A percentile compares a stretch with the other conserved stretches of the same genome.
These are phyloP conservation scores for Suhomyces choctaworum DNA, from an alignment of 1,139 yeast species.

Conservation along the genomic window DNA sequence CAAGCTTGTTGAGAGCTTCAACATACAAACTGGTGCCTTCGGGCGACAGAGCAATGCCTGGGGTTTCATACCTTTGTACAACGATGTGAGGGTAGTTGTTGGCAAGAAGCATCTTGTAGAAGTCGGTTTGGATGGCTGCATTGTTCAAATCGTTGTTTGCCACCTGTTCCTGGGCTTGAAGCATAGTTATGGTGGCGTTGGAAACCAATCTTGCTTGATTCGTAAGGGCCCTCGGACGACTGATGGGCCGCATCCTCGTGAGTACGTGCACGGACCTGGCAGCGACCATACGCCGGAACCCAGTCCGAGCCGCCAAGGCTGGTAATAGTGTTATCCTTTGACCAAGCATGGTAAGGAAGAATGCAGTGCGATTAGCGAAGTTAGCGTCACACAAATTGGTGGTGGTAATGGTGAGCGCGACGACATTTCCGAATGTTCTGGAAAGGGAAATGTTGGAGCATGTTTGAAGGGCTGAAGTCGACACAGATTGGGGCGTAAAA, in stretches of 20 bases:
- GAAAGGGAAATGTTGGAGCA: too few relatives aligned
- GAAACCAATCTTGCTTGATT: constrained; percentile 15
- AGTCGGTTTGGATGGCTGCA: constrained; percentile 74
- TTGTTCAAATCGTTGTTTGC: constrained; percentile 76
- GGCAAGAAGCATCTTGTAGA: constrained; percentile 68
- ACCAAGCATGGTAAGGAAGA: constrained; percentile 7
- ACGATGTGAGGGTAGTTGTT: constrained; percentile 92
- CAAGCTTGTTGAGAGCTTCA: constrained; percentile 76
- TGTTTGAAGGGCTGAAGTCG: too few relatives aligned
- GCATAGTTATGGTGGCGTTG: constrained; percentile 32
- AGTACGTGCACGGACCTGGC: constrained; percentile 3
- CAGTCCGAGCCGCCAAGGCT: constrained; percentile 2
- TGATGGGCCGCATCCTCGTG: constrained; percentile 1
- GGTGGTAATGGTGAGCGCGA: constrained; percentile 2
- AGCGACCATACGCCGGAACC: constrained; percentile 3
- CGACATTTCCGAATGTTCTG: constrained; percentile 3
- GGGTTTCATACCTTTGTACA: constrained; percentile 86
- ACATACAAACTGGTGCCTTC: constrained; percentile 78
- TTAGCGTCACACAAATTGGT: background rate
- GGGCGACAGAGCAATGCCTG: constrained; percentile 78
- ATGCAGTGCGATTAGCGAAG: background rate
- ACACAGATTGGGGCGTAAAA: too few relatives aligned
- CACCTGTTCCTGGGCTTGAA: constrained; percentile 73
- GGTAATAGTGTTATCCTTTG: constrained; percentile 5
- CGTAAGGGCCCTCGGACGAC: background rate